Evolutionary conservation across 495 filamentous ascomycete species (phyloP).

Genomic region (Penicillium verhagenii): DNA sequence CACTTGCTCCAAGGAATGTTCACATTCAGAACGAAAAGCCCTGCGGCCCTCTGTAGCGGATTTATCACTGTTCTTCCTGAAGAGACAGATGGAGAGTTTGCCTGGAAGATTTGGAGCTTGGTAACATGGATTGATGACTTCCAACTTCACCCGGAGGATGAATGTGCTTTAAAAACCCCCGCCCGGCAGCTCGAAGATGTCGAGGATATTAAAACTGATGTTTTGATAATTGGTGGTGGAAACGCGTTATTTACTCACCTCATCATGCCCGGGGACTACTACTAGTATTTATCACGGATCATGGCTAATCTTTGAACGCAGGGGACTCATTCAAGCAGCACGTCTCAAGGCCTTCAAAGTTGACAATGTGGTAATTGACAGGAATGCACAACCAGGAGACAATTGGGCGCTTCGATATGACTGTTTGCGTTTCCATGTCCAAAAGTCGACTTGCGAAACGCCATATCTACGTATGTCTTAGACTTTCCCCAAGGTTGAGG

Average conservation of each 20-base stretch:
- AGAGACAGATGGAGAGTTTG: background rate
- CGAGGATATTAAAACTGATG: background rate
- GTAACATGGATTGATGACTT: background rate
- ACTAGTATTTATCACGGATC: too few relatives aligned
- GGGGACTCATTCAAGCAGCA: background rate
- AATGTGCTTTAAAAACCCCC: background rate
- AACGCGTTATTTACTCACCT: background rate
- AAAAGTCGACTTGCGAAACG: background rate
- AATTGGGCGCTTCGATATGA: background rate
- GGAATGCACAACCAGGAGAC: background rate
- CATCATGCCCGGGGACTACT: too few relatives aligned
- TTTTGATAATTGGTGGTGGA: background rate
- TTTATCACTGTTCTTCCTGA: background rate
- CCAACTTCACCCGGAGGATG: background rate
- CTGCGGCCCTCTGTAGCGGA: background rate
- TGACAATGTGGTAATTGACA: background rate
- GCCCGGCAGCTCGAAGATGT: background rate
- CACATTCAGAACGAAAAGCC: background rate
- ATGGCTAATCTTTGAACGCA: background rate
- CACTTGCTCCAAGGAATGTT: background rate
- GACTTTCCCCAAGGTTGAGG: background rate
- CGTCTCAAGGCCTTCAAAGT: background rate
- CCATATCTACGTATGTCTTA: background rate
- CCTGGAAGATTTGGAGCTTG: background rate
- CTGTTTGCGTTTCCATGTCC: background rate